These are phyloP conservation scores for Wallacemonas sp. DNA, from an alignment of 208 protist genomes.

Conservation along the genomic window DNA sequence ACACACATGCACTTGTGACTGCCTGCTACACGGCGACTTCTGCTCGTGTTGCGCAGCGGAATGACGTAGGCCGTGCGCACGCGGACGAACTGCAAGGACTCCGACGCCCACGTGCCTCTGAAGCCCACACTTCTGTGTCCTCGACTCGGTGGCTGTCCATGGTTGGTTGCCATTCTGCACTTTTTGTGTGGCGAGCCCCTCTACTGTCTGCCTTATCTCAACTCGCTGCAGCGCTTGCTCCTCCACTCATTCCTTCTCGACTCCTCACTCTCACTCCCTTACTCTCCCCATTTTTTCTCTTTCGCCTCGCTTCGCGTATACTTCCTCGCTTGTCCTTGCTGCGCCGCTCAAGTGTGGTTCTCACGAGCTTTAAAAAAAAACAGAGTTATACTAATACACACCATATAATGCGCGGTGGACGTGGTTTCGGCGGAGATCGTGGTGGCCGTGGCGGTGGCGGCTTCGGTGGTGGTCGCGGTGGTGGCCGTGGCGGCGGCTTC, in stretches of 20 bases:
- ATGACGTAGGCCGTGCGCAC: too few species aligned
- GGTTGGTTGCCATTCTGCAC: too few species aligned
- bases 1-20: too few species aligned
- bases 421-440: conserved; percentile 29
- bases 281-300: conserved; percentile 7
- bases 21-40: too few species aligned
- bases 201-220: too few species aligned
- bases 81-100: too few species aligned
- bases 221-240: background rate
- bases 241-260: background rate
- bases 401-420: conserved; percentile 42
- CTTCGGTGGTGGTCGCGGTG: conserved; percentile 19
- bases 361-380: conserved; percentile 13
- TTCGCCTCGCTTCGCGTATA: conserved; percentile 1
- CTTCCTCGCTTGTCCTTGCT: conserved; percentile 4
- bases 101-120: too few species aligned
- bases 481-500: conserved; percentile 40
- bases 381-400: background rate
- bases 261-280: background rate
- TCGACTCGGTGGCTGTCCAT: too few species aligned
- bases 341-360: conserved; percentile 28
- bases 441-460: conserved; percentile 27
- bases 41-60: too few species aligned
- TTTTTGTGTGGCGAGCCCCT: too few species aligned
- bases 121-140: too few species aligned